A percentile compares a stretch with the other conserved stretches of the same genome.
phyloP scores from a whole-genome alignment of 2,329 filamentous ascomycete species.

The Colletotrichum siamense region DNA sequence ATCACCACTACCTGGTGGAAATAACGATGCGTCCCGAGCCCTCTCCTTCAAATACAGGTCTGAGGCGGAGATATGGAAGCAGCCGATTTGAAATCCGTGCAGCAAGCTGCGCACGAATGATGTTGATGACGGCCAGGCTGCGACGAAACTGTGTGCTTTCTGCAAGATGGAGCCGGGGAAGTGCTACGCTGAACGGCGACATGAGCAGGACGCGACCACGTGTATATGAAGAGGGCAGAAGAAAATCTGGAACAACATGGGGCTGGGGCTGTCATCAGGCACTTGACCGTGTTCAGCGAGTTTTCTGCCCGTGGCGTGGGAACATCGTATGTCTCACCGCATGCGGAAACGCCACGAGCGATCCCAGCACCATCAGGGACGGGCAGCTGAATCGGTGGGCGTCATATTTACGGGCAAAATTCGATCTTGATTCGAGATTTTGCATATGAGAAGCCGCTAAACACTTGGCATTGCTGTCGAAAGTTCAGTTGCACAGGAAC shows the following conservation, averaged over 20 bases:
- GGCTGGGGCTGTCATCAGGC: neutral
- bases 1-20: neutral
- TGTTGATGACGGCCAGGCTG: neutral
- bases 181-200: neutral
- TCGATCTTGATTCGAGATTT: neutral
- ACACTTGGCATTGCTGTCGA: neutral
- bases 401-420: neutral
- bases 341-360: neutral
- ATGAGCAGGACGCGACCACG: neutral
- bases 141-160: neutral
- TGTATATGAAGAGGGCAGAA: neutral
- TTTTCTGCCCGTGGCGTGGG: neutral
- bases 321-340: neutral
- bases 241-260: neutral
- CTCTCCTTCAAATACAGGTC: neutral
- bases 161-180: neutral
- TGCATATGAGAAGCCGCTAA: neutral
- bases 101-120: neutral
- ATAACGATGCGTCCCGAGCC: neutral
- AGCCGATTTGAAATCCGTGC: neutral
- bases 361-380: neutral
- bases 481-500: neutral
- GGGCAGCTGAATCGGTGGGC: neutral
- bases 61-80: neutral
- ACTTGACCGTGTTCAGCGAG: neutral